A percentile compares a stretch with the other conserved stretches of the same genome.
Conservation (phyloP, 495 filamentous ascomycete species). For the Astrothelium subdiscretum region DNA sequence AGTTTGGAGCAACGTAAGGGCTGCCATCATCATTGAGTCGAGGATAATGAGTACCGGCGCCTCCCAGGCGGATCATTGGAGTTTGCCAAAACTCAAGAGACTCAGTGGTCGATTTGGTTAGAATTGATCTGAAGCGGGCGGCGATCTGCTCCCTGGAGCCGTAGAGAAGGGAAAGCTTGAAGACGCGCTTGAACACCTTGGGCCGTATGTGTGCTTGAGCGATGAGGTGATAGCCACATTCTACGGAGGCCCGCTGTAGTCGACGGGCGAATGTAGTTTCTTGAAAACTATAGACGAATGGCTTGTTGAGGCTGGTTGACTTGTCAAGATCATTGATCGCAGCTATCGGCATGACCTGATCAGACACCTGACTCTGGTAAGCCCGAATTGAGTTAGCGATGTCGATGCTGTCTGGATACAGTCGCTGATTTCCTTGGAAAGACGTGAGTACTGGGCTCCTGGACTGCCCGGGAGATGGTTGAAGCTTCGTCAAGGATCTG, state of each 20-base stretch:
- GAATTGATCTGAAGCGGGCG: constrained; percentile 31
- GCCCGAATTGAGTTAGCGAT: not conserved
- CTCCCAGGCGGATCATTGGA: constrained; percentile 55
- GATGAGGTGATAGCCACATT: constrained; percentile 52
- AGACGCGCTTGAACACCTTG: constrained; percentile 41
- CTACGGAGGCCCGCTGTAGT: constrained; percentile 54
- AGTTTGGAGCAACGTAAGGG: constrained; percentile 16
- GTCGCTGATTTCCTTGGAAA: not conserved
- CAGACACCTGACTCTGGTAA: not conserved
- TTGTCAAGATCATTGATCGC: constrained; percentile 1
- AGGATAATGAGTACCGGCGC: constrained; percentile 54
- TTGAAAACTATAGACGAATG: constrained; percentile 40
- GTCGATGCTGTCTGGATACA: not conserved
- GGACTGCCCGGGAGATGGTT: not conserved
- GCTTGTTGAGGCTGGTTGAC: constrained; percentile 7
- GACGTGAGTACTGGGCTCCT: not conserved
- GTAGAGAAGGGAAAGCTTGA: constrained; percentile 53
- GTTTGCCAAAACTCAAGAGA: constrained; percentile 47
- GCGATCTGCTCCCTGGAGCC: constrained; percentile 40
- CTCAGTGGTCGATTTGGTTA: constrained; percentile 33
- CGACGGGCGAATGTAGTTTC: constrained; percentile 62
- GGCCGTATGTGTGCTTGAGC: constrained; percentile 40
- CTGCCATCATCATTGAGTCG: constrained; percentile 24
- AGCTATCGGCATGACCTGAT: not conserved
- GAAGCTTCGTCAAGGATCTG: not conserved